Conservation (phyloP, 306 rosid genomes). For the Ormosia semicastrata region DNA sequence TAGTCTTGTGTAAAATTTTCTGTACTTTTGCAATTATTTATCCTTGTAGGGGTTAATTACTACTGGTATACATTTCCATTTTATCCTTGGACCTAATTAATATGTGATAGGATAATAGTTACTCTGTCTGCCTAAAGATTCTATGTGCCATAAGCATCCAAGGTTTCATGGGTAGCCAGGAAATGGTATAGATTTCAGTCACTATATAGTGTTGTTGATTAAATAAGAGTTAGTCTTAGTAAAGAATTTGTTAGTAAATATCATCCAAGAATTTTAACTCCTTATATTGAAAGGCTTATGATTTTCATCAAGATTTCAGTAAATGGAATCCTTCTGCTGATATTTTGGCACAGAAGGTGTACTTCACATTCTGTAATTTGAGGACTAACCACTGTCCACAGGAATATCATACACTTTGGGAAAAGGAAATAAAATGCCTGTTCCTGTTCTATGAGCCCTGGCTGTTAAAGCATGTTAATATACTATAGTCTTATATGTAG, state of each 20-base stretch:
- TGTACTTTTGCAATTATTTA: background rate
- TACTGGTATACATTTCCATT: background rate
- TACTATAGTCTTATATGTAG: background rate
- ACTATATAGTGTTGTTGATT: background rate
- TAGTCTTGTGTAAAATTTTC: background rate
- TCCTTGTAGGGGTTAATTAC: background rate
- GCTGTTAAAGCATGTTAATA: conserved; percentile 29
- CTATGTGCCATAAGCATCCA: background rate
- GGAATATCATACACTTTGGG: background rate
- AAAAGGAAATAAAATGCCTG: background rate
- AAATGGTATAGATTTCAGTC: background rate
- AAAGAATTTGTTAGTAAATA: background rate
- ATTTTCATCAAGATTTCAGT: background rate
- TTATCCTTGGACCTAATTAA: background rate
- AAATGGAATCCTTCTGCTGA: background rate
- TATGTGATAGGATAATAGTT: background rate
- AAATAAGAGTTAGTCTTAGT: background rate
- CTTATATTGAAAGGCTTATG: background rate
- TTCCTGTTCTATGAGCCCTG: conserved; percentile 7
- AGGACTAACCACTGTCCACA: background rate
- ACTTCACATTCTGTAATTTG: background rate
- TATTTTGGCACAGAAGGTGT: background rate
- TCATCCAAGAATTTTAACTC: background rate
- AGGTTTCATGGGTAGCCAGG: background rate
- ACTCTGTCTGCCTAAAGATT: background rate